Conservation (phyloP, 2,329 filamentous ascomycete species). For the Ophidiomyces ophidiicola region DNA sequence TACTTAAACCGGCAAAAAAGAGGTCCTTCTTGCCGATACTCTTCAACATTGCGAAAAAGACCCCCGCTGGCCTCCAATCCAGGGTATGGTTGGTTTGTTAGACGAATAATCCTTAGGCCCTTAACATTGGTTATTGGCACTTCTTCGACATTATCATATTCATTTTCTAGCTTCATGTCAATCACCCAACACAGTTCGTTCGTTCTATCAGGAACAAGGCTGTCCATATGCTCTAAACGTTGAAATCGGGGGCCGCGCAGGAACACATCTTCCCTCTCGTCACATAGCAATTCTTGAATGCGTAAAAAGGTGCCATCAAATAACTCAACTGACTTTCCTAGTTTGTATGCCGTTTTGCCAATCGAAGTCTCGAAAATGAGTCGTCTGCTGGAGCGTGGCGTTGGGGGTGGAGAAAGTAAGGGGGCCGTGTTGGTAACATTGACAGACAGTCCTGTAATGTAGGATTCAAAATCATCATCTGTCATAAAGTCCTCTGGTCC, state of each 20-base stretch:
- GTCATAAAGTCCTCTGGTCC: constrained; percentile 19
- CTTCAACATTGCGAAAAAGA: constrained; percentile 17
- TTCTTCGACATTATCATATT: constrained; percentile 25
- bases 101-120: constrained; percentile 33
- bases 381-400: not conserved
- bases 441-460: constrained; percentile 14
- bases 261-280: constrained; percentile 19
- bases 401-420: not conserved
- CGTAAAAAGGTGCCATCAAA: constrained; percentile 31
- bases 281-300: constrained; percentile 27
- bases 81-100: constrained; percentile 46
- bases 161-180: constrained; percentile 19
- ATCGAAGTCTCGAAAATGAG: constrained; percentile 14
- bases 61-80: not conserved
- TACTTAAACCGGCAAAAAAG: constrained; percentile 27
- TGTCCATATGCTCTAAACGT: constrained; percentile 23
- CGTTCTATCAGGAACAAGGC: constrained; percentile 25
- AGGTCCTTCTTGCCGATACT: constrained; percentile 23
- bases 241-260: constrained; percentile 32
- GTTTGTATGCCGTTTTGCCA: constrained; percentile 19
- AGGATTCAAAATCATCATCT: constrained; percentile 19
- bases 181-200: constrained; percentile 39
- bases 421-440: not conserved
- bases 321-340: constrained; percentile 29
- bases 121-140: constrained; percentile 32